Percentiles rank a stretch among this genome's conserved stretches.
Evolutionary conservation across 352 stramenopile species (phyloP).

Genomic region (Globisporangium paddicum): DNA sequence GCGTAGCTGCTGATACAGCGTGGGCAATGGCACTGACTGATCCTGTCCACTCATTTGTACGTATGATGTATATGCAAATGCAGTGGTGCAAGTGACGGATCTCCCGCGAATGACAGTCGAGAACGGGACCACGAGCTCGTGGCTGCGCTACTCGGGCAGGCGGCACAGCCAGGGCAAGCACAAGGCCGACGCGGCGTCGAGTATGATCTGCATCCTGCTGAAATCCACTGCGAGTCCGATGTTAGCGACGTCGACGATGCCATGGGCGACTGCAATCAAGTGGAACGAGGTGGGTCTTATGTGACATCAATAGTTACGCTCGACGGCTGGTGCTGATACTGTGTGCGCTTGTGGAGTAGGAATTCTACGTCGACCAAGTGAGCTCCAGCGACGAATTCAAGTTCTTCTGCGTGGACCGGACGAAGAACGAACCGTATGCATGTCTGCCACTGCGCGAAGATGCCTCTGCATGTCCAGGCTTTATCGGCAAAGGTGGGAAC

Average conservation of each 20-base stretch:
- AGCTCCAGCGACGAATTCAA: slow-evolving; percentile 53
- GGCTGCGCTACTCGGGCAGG: slow-evolving; percentile 38
- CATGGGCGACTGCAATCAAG: slow-evolving; percentile 28
- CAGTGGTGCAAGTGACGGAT: slow-evolving; percentile 50
- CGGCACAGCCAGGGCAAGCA: slow-evolving; percentile 18
- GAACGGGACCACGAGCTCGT: slow-evolving; percentile 27
- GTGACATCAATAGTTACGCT: too few species aligned
- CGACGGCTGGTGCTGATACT: too few species aligned
- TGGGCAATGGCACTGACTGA: not conserved
- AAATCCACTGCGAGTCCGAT: slow-evolving; percentile 21
- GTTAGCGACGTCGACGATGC: slow-evolving; percentile 39
- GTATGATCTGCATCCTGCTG: slow-evolving; percentile 53
- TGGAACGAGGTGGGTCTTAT: slow-evolving; percentile 47
- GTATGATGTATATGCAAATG: not conserved
- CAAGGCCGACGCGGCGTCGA: slow-evolving; percentile 19
- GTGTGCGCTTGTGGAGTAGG: slow-evolving; percentile 25
- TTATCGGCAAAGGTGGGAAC: slow-evolving; percentile 66
- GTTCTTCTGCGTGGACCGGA: slow-evolving; percentile 68
- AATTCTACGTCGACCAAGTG: slow-evolving; percentile 71
- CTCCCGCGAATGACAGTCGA: slow-evolving; percentile 27
- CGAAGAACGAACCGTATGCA: slow-evolving; percentile 39
- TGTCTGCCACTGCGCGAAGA: slow-evolving; percentile 44
- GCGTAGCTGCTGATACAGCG: not conserved
- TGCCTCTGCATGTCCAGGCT: slow-evolving; percentile 37
- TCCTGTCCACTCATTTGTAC: not conserved